Percentiles rank a stretch among this genome's conserved stretches.
phyloP scores from a whole-genome alignment of 1,284 basidiomycete genomes.

The Heterobasidion irregulare region DNA sequence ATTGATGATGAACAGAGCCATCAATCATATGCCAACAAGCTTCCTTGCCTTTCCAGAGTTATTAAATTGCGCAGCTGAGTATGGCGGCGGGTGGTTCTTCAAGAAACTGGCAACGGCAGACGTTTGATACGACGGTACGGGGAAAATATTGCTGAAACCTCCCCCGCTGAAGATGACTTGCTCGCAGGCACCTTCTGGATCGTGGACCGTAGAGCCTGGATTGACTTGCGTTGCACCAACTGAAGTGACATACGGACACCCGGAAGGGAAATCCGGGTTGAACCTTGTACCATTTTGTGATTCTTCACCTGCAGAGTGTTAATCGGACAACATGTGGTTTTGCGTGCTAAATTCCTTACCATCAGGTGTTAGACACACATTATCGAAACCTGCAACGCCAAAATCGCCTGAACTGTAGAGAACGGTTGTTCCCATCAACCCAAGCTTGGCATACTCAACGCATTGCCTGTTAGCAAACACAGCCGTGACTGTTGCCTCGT shows the following conservation, averaged over 20 bases:
- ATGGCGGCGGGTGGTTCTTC: constrained; percentile 31
- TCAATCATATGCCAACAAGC: neutral
- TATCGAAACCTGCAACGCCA: constrained; percentile 22
- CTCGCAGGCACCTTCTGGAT: constrained; percentile 29
- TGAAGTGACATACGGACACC: constrained; percentile 10
- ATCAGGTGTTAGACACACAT: constrained; percentile 17
- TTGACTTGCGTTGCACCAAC: constrained; percentile 30
- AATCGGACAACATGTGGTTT: neutral
- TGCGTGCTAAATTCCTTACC: constrained; percentile 11
- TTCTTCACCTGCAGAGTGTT: constrained; percentile 10
- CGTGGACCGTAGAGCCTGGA: constrained; percentile 16
- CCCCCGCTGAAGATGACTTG: constrained; percentile 21
- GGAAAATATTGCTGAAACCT: constrained; percentile 35
- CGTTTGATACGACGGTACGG: constrained; percentile 28
- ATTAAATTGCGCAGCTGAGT: constrained; percentile 34
- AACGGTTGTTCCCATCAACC: constrained; percentile 25
- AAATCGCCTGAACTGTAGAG: constrained; percentile 25
- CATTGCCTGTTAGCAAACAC: constrained; percentile 33
- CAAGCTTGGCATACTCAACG: constrained; percentile 32
- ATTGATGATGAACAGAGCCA: constrained; percentile 2
- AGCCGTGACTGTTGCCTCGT: constrained; percentile 25
- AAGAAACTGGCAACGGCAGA: constrained; percentile 24
- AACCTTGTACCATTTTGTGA: constrained; percentile 16
- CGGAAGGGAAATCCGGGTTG: constrained; percentile 19
- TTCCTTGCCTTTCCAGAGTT: constrained; percentile 33